phyloP scores from a whole-genome alignment of 139 green algal species.

The Spirogloea muscicola region DNA sequence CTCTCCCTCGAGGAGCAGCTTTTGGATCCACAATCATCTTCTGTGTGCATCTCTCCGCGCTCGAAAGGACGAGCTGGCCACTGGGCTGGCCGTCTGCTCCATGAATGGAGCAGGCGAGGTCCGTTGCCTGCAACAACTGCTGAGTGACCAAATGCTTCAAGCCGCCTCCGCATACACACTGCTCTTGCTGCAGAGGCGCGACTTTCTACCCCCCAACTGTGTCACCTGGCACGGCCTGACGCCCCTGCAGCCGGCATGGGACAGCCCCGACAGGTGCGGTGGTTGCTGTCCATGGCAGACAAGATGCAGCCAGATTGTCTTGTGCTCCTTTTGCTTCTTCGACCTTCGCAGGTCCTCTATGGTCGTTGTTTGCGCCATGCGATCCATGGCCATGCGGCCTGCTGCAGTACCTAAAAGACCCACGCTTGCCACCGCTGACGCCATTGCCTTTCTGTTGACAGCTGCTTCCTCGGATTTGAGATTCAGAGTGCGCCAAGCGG shows the following conservation, averaged over 20 bases:
- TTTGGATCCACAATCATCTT: not conserved
- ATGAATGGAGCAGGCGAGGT: not conserved
- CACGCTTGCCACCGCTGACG: too few relatives aligned
- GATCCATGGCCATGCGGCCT: too few relatives aligned
- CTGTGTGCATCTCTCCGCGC: not conserved
- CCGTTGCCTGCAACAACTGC: too few relatives aligned
- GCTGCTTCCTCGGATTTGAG: too few relatives aligned
- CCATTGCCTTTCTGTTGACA: too few relatives aligned
- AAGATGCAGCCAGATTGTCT: too few relatives aligned
- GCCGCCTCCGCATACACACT: not conserved
- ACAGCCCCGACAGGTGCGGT: constrained; percentile 50
- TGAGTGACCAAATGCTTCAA: not conserved
- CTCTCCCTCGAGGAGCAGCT: not conserved
- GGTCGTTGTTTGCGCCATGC: too few relatives aligned
- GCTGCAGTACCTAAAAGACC: too few relatives aligned
- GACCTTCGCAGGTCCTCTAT: too few relatives aligned
- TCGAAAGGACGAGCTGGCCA: not conserved
- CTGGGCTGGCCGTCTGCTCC: not conserved
- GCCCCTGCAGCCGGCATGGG: constrained; percentile 74
- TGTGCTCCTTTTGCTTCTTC: too few relatives aligned
- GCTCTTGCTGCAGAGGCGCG: constrained; percentile 1
- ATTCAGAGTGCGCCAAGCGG: too few relatives aligned
- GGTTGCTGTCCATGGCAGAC: not conserved
- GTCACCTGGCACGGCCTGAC: constrained; percentile 81
- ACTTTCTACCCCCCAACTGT: constrained; percentile 40